Conservation (phyloP, 2,329 filamentous ascomycete genomes). For the Davidsoniella eucalypti region DNA sequence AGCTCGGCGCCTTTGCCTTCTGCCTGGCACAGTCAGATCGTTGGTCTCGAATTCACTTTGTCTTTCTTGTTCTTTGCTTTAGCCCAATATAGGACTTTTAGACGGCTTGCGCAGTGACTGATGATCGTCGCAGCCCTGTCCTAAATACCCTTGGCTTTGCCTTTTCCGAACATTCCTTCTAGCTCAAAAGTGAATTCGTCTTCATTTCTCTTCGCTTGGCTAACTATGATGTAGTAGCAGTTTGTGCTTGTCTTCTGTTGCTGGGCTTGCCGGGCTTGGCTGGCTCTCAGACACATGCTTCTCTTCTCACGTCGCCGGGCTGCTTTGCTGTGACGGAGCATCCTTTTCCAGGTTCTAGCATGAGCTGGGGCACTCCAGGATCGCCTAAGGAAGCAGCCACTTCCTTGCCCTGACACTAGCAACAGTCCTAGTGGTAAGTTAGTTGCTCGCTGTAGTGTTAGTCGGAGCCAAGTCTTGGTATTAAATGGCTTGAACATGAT, state of each 20-base stretch:
- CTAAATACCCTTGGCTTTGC: conserved; percentile 1
- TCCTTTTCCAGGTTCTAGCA: not conserved
- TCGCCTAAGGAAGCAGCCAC: not conserved
- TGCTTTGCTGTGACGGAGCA: not conserved
- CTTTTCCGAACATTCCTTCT: not conserved
- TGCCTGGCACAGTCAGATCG: too few species aligned
- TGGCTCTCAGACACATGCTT: not conserved
- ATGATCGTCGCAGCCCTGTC: conserved; percentile 1
- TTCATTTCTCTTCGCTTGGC: not conserved
- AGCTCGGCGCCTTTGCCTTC: too few species aligned
- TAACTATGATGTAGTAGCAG: too few species aligned
- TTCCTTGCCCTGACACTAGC: not conserved
- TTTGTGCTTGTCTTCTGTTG: not conserved
- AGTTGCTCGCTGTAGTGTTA: too few species aligned
- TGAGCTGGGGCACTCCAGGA: not conserved
- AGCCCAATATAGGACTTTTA: not conserved
- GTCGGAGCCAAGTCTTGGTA: too few species aligned
- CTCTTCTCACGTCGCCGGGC: not conserved
- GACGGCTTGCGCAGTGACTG: not conserved
- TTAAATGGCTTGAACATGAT: too few species aligned
- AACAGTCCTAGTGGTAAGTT: too few species aligned
- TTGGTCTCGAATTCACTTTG: too few species aligned
- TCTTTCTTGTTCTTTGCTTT: too few species aligned
- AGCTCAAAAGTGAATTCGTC: not conserved
- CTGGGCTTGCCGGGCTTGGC: too few species aligned